phyloP scores from a whole-genome alignment of 2,329 filamentous ascomycete genomes.

The Torrubiella hemipterigena region DNA sequence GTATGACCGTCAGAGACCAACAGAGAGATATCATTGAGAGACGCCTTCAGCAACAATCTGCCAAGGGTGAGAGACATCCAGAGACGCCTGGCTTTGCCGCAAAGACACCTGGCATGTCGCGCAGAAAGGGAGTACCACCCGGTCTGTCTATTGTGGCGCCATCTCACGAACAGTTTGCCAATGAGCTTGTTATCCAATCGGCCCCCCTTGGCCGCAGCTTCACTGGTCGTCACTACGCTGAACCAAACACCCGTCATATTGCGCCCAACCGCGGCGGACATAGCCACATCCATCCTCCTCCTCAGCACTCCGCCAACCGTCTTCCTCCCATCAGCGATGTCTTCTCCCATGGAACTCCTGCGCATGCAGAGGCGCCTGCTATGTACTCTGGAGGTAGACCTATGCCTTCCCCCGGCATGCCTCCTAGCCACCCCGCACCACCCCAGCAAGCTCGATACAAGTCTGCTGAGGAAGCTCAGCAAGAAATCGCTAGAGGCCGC shows the following conservation, averaged over 20 bases:
- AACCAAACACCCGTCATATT: slow-evolving; percentile 64
- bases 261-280: slow-evolving; percentile 70
- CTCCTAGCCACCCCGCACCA: slow-evolving; percentile 37
- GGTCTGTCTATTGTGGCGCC: slow-evolving; percentile 92
- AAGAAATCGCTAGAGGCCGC: slow-evolving; percentile 79
- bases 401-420: slow-evolving; percentile 67
- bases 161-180: slow-evolving; percentile 80
- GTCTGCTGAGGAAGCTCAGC: slow-evolving; percentile 90
- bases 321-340: slow-evolving; percentile 91
- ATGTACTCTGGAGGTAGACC: slow-evolving; percentile 53
- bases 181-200: slow-evolving; percentile 93
- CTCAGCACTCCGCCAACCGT: slow-evolving; percentile 80
- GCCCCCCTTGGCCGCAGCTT: slow-evolving; percentile 92
- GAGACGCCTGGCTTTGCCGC: slow-evolving; percentile 35
- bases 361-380: slow-evolving; percentile 43
- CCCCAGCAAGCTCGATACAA: slow-evolving; percentile 62
- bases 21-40: slow-evolving; percentile 93
- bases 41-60: slow-evolving; percentile 76
- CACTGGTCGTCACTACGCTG: slow-evolving; percentile 73
- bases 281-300: slow-evolving; percentile 84
- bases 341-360: slow-evolving; percentile 67
- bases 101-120: slow-evolving; percentile 63
- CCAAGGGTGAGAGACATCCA: slow-evolving; percentile 55
- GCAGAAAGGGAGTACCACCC: slow-evolving; percentile 70
- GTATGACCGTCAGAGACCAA: slow-evolving; percentile 84